Evolutionary conservation across 441 rosid species (phyloP).

Genomic region (Arabidopsis hybrid): DNA sequence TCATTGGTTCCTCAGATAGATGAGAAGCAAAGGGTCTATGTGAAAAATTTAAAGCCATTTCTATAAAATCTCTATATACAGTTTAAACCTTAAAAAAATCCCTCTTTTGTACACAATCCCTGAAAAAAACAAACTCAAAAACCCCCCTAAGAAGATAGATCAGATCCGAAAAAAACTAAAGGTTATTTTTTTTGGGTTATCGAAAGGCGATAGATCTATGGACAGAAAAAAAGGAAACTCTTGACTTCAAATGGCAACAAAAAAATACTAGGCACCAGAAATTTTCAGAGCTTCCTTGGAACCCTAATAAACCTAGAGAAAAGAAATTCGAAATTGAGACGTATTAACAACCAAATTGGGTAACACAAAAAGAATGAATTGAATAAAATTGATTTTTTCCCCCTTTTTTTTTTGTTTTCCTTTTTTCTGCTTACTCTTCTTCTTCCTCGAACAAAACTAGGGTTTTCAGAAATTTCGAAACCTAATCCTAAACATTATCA

Average conservation of each 20-base stretch:
- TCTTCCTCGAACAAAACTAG: slow-evolving; percentile 48
- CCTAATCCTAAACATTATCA: slow-evolving; percentile 26
- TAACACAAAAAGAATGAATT: slow-evolving; percentile 34
- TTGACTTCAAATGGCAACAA: slow-evolving; percentile 86
- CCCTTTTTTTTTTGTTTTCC: background rate
- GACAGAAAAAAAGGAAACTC: slow-evolving; percentile 74
- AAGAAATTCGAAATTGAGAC: slow-evolving; percentile 24
- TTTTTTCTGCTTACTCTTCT: background rate
- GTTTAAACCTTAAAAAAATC: slow-evolving; percentile 32
- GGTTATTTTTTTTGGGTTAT: background rate
- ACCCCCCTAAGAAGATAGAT: slow-evolving; percentile 28
- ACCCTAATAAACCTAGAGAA: slow-evolving; percentile 40
- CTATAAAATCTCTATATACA: slow-evolving; percentile 41
- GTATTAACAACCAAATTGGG: slow-evolving; percentile 37
- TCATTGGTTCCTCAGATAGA: slow-evolving; percentile 76
- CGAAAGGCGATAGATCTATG: slow-evolving; percentile 39
- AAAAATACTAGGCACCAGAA: slow-evolving; percentile 84
- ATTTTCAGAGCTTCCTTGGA: slow-evolving; percentile 71
- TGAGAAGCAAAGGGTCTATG: slow-evolving; percentile 66
- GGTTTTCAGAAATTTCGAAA: slow-evolving; percentile 57
- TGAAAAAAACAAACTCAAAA: slow-evolving; percentile 8
- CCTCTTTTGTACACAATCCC: slow-evolving; percentile 42
- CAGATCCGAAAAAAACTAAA: slow-evolving; percentile 26
- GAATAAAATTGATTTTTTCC: slow-evolving; percentile 20
- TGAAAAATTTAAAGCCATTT: slow-evolving; percentile 90